Evolutionary conservation across 2,329 filamentous ascomycete genomes (phyloP).

Genomic region (Diaporthe sp.): DNA sequence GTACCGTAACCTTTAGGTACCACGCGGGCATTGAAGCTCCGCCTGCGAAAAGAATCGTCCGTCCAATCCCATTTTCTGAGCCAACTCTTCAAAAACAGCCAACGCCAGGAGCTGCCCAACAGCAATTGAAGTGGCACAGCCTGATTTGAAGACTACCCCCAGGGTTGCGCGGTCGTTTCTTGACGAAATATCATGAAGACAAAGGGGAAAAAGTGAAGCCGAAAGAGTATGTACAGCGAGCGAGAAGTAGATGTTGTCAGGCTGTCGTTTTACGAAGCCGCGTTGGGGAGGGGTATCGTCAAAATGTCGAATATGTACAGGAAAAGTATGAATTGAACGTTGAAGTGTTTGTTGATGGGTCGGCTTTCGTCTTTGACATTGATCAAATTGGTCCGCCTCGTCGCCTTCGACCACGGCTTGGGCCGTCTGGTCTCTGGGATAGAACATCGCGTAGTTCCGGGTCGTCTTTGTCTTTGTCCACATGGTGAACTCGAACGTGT

Average conservation of each 20-base stretch:
- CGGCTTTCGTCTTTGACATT: not conserved
- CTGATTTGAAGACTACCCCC: conserved; percentile 23
- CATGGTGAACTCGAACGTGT: conserved; percentile 93
- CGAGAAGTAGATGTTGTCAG: conserved; percentile 29
- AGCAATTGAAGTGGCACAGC: not conserved
- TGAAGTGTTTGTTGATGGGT: not conserved
- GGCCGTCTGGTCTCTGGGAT: conserved; percentile 86
- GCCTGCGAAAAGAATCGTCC: conserved; percentile 13
- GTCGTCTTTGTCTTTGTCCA: conserved; percentile 92
- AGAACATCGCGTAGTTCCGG: conserved; percentile 85
- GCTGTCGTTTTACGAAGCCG: conserved; percentile 7
- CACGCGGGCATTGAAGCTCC: not conserved
- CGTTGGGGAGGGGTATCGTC: conserved; percentile 36
- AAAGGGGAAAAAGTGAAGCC: conserved; percentile 13
- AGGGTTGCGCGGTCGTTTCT: conserved; percentile 11
- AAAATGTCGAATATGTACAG: conserved; percentile 37
- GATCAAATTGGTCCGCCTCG: conserved; percentile 62
- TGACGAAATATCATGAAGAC: not conserved
- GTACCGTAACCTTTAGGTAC: not conserved
- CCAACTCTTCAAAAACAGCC: conserved; percentile 20
- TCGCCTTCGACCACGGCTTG: conserved; percentile 82
- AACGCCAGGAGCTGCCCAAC: not conserved
- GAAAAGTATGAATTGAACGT: conserved; percentile 19
- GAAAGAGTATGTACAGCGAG: conserved; percentile 38
- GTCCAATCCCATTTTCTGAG: conserved; percentile 19